These are phyloP conservation scores for Lactifluus piperatus DNA, from an alignment of 768 basidiomycete species.

Conservation along the genomic window DNA sequence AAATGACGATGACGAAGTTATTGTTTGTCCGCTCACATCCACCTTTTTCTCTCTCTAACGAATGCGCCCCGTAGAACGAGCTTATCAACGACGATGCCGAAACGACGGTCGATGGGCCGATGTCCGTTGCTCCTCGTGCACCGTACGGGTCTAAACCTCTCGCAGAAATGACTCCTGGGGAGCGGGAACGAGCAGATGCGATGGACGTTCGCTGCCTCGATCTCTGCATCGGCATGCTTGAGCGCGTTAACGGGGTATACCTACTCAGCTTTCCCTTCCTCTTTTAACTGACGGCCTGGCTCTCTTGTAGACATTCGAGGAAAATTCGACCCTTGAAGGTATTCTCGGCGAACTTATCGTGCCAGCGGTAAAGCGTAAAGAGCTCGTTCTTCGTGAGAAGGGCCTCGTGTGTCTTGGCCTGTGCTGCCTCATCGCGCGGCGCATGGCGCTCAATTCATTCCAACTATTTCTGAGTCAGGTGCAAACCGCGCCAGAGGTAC, in stretches of 20 bases:
- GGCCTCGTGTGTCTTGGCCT: slow-evolving; percentile 74
- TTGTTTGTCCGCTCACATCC: neutral
- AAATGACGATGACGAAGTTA: slow-evolving; percentile 33
- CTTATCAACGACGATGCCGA: slow-evolving; percentile 27
- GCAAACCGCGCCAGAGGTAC: slow-evolving; percentile 48
- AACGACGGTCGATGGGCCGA: slow-evolving; percentile 28
- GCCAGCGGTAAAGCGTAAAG: slow-evolving; percentile 84
- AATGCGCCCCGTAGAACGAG: slow-evolving; percentile 20
- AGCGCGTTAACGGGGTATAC: slow-evolving; percentile 75
- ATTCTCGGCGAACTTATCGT: slow-evolving; percentile 75
- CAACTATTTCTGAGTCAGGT: slow-evolving; percentile 79
- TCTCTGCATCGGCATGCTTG: slow-evolving; percentile 76
- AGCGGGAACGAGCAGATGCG: slow-evolving; percentile 46
- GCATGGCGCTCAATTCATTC: slow-evolving; percentile 57
- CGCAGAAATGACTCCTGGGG: slow-evolving; percentile 47
- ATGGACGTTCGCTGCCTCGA: slow-evolving; percentile 69
- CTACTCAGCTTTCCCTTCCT: slow-evolving; percentile 5
- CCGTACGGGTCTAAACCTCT: slow-evolving; percentile 27
- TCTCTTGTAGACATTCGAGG: slow-evolving; percentile 41
- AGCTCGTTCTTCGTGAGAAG: slow-evolving; percentile 69
- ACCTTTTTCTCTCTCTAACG: neutral
- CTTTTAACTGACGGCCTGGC: neutral
- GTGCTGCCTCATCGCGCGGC: slow-evolving; percentile 79
- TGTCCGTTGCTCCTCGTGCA: slow-evolving; percentile 17
- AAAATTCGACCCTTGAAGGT: slow-evolving; percentile 64